Conservation (phyloP, 208 protist species). For the Naegleria fowleri region DNA sequence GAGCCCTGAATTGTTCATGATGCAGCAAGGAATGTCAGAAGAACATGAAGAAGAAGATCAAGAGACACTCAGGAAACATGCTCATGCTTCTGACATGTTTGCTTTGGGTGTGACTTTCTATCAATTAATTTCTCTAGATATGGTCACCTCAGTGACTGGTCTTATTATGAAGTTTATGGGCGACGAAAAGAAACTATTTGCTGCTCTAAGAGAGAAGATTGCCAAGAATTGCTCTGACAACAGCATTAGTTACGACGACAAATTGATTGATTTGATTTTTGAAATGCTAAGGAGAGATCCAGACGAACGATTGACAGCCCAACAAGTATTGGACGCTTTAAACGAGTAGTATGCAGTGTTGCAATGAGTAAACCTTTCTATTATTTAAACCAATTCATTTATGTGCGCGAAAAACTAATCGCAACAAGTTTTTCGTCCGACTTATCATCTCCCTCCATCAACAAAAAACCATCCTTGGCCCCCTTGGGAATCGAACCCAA, state of each 20-base stretch:
- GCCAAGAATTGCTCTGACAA: neutral
- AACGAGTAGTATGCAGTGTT: neutral
- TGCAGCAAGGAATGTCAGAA: neutral
- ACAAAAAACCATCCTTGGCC: no score
- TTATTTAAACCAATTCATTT: no score
- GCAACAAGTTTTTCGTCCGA: no score
- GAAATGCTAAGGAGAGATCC: neutral
- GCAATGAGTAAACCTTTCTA: no score
- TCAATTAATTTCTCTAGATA: slow-evolving; percentile 7
- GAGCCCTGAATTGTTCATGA: neutral
- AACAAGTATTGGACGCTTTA: neutral
- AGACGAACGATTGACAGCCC: neutral
- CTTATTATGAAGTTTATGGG: neutral
- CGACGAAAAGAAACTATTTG: neutral
- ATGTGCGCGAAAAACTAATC: no score
- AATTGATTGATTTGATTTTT: neutral
- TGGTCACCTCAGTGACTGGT: neutral
- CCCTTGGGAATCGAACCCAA: no score
- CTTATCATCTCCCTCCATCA: no score
- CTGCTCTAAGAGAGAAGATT: neutral
- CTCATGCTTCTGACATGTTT: neutral
- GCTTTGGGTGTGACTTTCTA: neutral
- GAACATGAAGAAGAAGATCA: neutral
- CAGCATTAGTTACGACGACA: neutral
- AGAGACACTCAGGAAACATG: neutral